phyloP scores from a whole-genome alignment of 768 basidiomycete species.

The Trametes cinnabarina region DNA sequence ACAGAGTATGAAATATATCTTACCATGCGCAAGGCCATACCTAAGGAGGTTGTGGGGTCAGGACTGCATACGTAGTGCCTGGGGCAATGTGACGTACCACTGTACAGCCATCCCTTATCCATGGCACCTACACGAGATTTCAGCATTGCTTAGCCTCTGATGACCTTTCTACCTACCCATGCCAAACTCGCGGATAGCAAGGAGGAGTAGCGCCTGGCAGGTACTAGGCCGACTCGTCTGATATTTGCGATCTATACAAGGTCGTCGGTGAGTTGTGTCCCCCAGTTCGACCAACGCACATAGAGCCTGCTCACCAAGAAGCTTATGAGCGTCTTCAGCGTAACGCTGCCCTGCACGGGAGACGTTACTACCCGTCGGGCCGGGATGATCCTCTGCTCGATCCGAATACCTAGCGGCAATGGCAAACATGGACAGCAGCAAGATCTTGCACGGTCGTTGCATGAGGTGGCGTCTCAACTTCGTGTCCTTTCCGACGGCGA shows the following conservation, averaged over 20 bases:
- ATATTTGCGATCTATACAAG: slow-evolving; percentile 54
- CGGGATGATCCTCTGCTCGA: slow-evolving; percentile 40
- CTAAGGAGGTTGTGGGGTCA: no score
- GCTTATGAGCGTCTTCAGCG: slow-evolving; percentile 55
- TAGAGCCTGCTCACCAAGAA: slow-evolving; percentile 50
- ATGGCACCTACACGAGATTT: slow-evolving; percentile 44
- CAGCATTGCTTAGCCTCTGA: background rate
- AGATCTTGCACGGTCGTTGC: slow-evolving; percentile 58
- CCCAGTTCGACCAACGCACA: slow-evolving; percentile 29
- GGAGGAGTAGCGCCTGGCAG: slow-evolving; percentile 75
- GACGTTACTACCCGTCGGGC: slow-evolving; percentile 46
- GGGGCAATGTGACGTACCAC: slow-evolving; percentile 39
- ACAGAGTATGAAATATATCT: slow-evolving; percentile 9
- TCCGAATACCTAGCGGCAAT: slow-evolving; percentile 72
- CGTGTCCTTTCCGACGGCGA: background rate
- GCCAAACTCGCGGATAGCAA: slow-evolving; percentile 84
- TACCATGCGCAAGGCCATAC: slow-evolving; percentile 75
- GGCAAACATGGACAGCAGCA: slow-evolving; percentile 80
- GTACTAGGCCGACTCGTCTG: slow-evolving; percentile 71
- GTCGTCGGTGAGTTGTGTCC: background rate
- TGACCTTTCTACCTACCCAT: slow-evolving; percentile 47
- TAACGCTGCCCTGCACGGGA: slow-evolving; percentile 71
- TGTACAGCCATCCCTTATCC: slow-evolving; percentile 85
- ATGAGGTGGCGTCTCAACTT: slow-evolving; percentile 26
- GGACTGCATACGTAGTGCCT: background rate